phyloP scores from a whole-genome alignment of 441 rosid genomes.

The Euphorbia schlechtendalii region DNA sequence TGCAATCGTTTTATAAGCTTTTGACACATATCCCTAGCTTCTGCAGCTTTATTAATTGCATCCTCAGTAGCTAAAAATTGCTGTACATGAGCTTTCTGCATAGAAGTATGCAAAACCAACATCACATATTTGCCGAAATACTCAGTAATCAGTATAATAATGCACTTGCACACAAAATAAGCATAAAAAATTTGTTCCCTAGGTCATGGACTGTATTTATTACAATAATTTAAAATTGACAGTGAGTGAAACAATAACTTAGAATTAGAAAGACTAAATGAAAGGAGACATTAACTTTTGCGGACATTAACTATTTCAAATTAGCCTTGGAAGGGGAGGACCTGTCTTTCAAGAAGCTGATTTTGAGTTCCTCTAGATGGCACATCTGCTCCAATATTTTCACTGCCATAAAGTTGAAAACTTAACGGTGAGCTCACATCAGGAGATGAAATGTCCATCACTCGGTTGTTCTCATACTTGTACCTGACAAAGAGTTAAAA shows the following conservation, averaged over 20 bases:
- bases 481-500: slow-evolving; percentile 41
- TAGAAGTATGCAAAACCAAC: slow-evolving; percentile 16
- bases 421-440: slow-evolving; percentile 64
- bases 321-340: slow-evolving; percentile 25
- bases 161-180: not conserved
- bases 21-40: slow-evolving; percentile 69
- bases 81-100: slow-evolving; percentile 91
- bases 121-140: slow-evolving; percentile 11
- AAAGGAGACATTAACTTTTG: not conserved
- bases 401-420: slow-evolving; percentile 75
- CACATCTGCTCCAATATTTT: slow-evolving; percentile 53
- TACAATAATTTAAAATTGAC: not conserved
- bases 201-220: not conserved
- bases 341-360: slow-evolving; percentile 96
- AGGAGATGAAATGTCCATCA: slow-evolving; percentile 70
- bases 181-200: slow-evolving; percentile 1
- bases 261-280: not conserved
- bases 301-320: slow-evolving; percentile 13
- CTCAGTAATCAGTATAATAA: not conserved
- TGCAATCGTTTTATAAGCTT: slow-evolving; percentile 66
- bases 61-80: slow-evolving; percentile 94
- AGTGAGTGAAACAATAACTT: not conserved
- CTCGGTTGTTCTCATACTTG: slow-evolving; percentile 82
- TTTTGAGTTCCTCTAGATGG: slow-evolving; percentile 77
- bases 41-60: slow-evolving; percentile 80